Percentiles rank a stretch among this genome's conserved stretches.
Evolutionary conservation across 2,329 filamentous ascomycete species (phyloP).

Genomic region (Xylaria multiplex): DNA sequence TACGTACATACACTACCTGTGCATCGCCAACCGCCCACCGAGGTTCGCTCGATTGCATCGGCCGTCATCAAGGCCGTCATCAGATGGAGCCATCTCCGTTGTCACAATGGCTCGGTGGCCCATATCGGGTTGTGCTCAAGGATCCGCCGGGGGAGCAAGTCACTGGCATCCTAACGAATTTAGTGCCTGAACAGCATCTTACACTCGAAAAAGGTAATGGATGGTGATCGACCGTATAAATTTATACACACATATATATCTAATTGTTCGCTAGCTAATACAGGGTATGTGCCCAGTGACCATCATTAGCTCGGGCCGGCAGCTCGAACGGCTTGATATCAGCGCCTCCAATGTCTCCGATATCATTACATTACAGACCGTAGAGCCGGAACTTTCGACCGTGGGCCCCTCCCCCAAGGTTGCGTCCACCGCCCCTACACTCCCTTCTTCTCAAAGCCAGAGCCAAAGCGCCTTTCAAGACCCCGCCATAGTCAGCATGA

Average conservation of each 20-base stretch:
- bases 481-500: slow-evolving; percentile 81
- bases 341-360: slow-evolving; percentile 44
- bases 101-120: slow-evolving; percentile 43
- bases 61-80: slow-evolving; percentile 9
- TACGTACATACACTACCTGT: no score
- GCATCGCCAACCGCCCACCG: neutral
- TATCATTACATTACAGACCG: slow-evolving; percentile 37
- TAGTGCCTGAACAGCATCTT: slow-evolving; percentile 43
- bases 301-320: slow-evolving; percentile 36
- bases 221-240: neutral
- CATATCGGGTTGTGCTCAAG: slow-evolving; percentile 41
- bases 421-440: slow-evolving; percentile 39
- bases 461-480: slow-evolving; percentile 70
- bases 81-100: slow-evolving; percentile 39
- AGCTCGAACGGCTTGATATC: slow-evolving; percentile 37
- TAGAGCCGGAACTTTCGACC: neutral
- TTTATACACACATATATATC: no score
- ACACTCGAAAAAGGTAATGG: slow-evolving; percentile 41
- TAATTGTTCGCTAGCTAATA: slow-evolving; percentile 11
- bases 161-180: slow-evolving; percentile 38
- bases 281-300: slow-evolving; percentile 31
- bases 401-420: slow-evolving; percentile 36
- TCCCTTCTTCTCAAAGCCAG: slow-evolving; percentile 43
- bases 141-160: slow-evolving; percentile 41
- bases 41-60: neutral